A percentile compares a stretch with the other conserved stretches of the same genome.
phyloP scores from a whole-genome alignment of 2,329 filamentous ascomycete species.

The Gremmenia infestans region DNA sequence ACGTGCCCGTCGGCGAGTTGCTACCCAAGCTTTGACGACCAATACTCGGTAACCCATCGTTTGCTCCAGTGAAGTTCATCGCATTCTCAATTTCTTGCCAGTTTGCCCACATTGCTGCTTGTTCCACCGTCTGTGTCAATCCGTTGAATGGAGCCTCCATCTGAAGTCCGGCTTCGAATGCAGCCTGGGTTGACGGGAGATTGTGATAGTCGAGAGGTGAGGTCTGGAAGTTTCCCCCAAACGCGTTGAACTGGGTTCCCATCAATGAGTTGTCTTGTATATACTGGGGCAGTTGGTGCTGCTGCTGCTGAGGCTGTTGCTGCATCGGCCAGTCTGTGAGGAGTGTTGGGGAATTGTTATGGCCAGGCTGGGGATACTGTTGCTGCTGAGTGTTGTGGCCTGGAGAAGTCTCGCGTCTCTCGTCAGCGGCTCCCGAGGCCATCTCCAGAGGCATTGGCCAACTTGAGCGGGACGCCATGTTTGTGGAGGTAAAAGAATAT shows the following conservation, averaged over 20 bases:
- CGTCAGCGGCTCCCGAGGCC: constrained; percentile 28
- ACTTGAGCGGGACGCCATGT: constrained; percentile 33
- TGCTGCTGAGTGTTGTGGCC: constrained; percentile 39
- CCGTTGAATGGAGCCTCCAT: constrained; percentile 59
- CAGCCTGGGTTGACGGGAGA: constrained; percentile 53
- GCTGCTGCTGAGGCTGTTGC: constrained; percentile 27
- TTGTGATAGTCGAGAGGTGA: constrained; percentile 29
- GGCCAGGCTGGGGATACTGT: constrained; percentile 36
- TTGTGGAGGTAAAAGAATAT: constrained; percentile 44
- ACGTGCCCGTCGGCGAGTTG: constrained; percentile 72
- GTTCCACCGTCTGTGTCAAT: constrained; percentile 53
- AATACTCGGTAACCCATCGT: constrained; percentile 42
- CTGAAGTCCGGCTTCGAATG: constrained; percentile 53
- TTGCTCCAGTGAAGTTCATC: constrained; percentile 46
- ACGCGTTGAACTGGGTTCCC: constrained; percentile 29
- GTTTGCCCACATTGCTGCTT: constrained; percentile 61
- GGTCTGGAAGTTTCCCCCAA: constrained; percentile 27
- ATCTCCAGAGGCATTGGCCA: constrained; percentile 33
- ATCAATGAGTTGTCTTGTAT: constrained; percentile 31
- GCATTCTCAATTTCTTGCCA: constrained; percentile 77
- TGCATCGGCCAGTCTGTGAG: constrained; percentile 57
- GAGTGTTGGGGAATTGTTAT: constrained; percentile 43
- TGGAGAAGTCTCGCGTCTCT: constrained; percentile 29
- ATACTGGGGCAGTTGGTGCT: constrained; percentile 29
- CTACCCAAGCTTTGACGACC: constrained; percentile 46